Conservation (phyloP, 108 stramenopile genomes). For the Nitzschia sp. region DNA sequence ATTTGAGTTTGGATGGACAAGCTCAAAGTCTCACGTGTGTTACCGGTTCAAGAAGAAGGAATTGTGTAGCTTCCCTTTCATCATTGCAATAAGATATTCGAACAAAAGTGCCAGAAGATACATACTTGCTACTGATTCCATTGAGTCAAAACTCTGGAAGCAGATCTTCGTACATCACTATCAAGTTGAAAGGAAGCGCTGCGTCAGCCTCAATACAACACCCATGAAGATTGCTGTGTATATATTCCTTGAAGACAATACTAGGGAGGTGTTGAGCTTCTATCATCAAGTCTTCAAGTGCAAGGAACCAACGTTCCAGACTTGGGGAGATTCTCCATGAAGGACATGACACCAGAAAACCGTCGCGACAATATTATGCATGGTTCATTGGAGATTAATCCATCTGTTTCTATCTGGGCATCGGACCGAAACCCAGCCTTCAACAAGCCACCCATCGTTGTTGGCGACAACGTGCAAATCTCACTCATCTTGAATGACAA, state of each 20-base stretch:
- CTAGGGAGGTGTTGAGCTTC: constrained; percentile 7
- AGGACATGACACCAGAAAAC: background rate
- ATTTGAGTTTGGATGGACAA: background rate
- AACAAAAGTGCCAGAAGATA: background rate
- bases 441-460: background rate
- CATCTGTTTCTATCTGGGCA: background rate
- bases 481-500: background rate
- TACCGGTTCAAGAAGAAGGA: background rate
- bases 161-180: too few species aligned
- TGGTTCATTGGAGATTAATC: background rate
- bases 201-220: background rate
- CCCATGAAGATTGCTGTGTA: constrained; percentile 2
- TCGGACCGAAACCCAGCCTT: constrained; percentile 6
- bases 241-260: constrained; percentile 19
- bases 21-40: background rate
- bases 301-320: background rate
- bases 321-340: background rate
- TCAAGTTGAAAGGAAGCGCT: too few species aligned
- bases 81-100: background rate
- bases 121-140: too few species aligned
- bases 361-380: constrained; percentile 3
- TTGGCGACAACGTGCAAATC: constrained; percentile 12
- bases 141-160: too few species aligned
- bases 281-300: constrained; percentile 13
- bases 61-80: background rate